Conservation (phyloP, 73 alveolate species). For the Tetrahymena borealis region DNA sequence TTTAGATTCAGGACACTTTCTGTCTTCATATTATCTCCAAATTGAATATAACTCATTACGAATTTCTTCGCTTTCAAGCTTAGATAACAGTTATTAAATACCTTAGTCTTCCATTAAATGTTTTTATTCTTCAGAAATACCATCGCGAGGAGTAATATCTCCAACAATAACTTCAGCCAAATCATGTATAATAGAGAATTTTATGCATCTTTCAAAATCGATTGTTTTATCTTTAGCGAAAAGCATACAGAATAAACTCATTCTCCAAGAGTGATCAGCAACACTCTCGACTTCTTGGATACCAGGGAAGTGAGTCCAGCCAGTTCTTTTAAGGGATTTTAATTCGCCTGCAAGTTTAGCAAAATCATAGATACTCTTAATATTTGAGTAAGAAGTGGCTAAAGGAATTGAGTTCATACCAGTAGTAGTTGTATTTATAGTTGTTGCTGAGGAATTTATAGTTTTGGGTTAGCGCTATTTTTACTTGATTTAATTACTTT, state of each 20-base stretch:
- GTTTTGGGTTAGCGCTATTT: not conserved
- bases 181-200: constrained; percentile 50
- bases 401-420: not conserved
- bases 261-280: constrained; percentile 43
- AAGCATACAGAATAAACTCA: constrained; percentile 11
- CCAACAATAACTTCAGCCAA: constrained; percentile 52
- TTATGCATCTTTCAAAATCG: constrained; percentile 27
- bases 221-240: constrained; percentile 10
- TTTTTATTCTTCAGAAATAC: constrained; percentile 28
- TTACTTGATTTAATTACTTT: not conserved
- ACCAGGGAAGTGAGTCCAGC: constrained; percentile 30
- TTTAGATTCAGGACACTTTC: constrained; percentile 21
- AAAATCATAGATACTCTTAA: not conserved
- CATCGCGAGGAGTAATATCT: constrained; percentile 49
- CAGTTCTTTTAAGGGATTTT: constrained; percentile 17
- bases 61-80: constrained; percentile 16
- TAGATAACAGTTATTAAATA: not conserved
- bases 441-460: not conserved
- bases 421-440: not conserved
- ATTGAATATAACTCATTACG: constrained; percentile 27
- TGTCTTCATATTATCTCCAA: constrained; percentile 39
- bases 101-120: constrained; percentile 32
- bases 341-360: constrained; percentile 10
- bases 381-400: not conserved
- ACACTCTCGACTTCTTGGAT: constrained; percentile 23